These are phyloP conservation scores for Pleurotus sapidus DNA, from an alignment of 768 basidiomycete genomes.

Conservation along the genomic window DNA sequence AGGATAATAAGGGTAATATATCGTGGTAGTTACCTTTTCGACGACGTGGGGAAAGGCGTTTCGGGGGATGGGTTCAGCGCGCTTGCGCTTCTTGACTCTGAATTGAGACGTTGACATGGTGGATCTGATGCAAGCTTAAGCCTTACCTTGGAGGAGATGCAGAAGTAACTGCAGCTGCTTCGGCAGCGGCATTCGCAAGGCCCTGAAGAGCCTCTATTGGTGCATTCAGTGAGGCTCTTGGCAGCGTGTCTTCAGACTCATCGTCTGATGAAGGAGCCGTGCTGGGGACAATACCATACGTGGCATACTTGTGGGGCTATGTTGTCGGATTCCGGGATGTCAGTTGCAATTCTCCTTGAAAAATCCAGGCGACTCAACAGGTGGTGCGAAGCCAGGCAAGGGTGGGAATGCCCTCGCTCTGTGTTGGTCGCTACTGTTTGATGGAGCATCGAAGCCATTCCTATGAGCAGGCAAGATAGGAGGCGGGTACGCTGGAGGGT, in stretches of 20 bases:
- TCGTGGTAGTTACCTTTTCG: constrained; percentile 57
- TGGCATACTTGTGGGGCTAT: constrained; percentile 86
- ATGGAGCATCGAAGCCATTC: constrained; percentile 36
- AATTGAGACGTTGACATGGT: constrained; percentile 8
- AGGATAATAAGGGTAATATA: constrained; percentile 4
- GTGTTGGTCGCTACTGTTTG: constrained; percentile 27
- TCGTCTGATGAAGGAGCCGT: constrained; percentile 86
- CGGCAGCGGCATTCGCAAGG: constrained; percentile 92
- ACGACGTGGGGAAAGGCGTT: constrained; percentile 89
- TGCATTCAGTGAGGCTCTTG: constrained; percentile 80
- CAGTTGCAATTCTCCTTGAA: constrained; percentile 13
- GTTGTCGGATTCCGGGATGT: constrained; percentile 11
- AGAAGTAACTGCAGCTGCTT: constrained; percentile 82
- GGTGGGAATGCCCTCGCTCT: constrained; percentile 66
- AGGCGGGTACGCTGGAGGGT: constrained; percentile 29
- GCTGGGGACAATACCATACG: constrained; percentile 86
- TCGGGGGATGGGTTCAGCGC: constrained; percentile 77
- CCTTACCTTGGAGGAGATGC: constrained; percentile 57
- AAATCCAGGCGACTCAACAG: constrained; percentile 45
- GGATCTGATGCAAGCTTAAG: neutral
- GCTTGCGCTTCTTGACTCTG: constrained; percentile 82
- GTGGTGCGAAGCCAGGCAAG: constrained; percentile 88
- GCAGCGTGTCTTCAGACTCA: constrained; percentile 87
- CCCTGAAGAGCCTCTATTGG: constrained; percentile 95
- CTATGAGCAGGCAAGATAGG: constrained; percentile 30